These are phyloP conservation scores for Blepharisma stoltei DNA, from an alignment of 73 alveolate genomes.

Conservation along the genomic window DNA sequence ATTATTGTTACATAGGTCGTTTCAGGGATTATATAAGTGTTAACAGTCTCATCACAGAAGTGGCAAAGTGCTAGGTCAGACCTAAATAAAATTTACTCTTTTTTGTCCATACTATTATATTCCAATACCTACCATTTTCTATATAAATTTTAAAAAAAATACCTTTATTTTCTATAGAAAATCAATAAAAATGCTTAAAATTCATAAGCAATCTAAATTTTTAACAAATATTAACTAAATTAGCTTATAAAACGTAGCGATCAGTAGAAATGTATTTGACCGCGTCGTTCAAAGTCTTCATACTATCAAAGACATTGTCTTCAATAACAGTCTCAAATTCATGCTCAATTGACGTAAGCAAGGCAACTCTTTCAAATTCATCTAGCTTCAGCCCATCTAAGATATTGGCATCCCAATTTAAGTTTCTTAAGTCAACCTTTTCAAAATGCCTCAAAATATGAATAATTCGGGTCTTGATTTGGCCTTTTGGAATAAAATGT, in stretches of 20 bases:
- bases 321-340: conserved; percentile 76
- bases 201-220: too few species aligned
- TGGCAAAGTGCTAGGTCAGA: too few species aligned
- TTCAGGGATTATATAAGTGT: conserved; percentile 60
- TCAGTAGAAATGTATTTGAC: conserved; percentile 26
- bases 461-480: conserved; percentile 41
- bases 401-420: conserved; percentile 60
- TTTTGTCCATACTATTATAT: too few species aligned
- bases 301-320: conserved; percentile 72
- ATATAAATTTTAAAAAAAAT: too few species aligned
- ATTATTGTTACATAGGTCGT: conserved; percentile 36
- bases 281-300: conserved; percentile 54
- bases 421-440: conserved; percentile 45
- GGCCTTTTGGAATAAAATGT: not conserved
- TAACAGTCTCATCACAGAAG: conserved; percentile 48
- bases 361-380: conserved; percentile 62
- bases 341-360: conserved; percentile 74
- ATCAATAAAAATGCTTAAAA: too few species aligned
- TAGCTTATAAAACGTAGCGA: not conserved
- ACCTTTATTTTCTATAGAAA: too few species aligned
- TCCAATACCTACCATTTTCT: too few species aligned
- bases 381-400: conserved; percentile 58
- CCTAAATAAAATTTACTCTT: too few species aligned
- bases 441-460: conserved; percentile 42
- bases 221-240: too few species aligned